These are phyloP conservation scores for Rhizopogon vulgaris DNA, from an alignment of 768 basidiomycete species.

Conservation along the genomic window DNA sequence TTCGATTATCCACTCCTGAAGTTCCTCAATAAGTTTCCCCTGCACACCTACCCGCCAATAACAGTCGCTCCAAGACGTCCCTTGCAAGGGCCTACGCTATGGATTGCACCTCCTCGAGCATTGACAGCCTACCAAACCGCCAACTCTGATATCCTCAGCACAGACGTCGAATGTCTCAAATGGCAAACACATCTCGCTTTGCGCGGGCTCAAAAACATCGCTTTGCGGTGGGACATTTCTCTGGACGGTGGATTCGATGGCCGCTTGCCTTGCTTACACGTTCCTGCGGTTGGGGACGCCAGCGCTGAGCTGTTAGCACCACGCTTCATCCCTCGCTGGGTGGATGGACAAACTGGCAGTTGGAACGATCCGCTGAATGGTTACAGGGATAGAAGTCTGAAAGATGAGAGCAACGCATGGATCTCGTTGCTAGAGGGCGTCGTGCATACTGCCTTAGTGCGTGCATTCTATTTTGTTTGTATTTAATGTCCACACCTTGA, in stretches of 20 bases:
- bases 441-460: constrained; percentile 71
- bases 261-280: constrained; percentile 65
- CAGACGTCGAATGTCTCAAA: constrained; percentile 82
- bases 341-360: constrained; percentile 42
- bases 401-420: constrained; percentile 80
- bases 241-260: constrained; percentile 65
- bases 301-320: constrained; percentile 55
- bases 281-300: constrained; percentile 31
- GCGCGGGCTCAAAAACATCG: constrained; percentile 44
- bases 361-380: constrained; percentile 52
- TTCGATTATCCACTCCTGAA: constrained; percentile 19
- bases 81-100: constrained; percentile 44
- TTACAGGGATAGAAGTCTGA: constrained; percentile 50
- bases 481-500: not conserved
- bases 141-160: constrained; percentile 41
- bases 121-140: constrained; percentile 1
- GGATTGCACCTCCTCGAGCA: constrained; percentile 51
- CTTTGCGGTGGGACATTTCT: constrained; percentile 61
- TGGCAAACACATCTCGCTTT: constrained; percentile 79
- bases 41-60: constrained; percentile 45
- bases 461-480: constrained; percentile 14
- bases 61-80: constrained; percentile 18
- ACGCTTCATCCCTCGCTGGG: constrained; percentile 70
- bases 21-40: constrained; percentile 56
- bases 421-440: constrained; percentile 69